phyloP scores from a whole-genome alignment of 1,284 basidiomycete genomes.

The Ustilago nuda region DNA sequence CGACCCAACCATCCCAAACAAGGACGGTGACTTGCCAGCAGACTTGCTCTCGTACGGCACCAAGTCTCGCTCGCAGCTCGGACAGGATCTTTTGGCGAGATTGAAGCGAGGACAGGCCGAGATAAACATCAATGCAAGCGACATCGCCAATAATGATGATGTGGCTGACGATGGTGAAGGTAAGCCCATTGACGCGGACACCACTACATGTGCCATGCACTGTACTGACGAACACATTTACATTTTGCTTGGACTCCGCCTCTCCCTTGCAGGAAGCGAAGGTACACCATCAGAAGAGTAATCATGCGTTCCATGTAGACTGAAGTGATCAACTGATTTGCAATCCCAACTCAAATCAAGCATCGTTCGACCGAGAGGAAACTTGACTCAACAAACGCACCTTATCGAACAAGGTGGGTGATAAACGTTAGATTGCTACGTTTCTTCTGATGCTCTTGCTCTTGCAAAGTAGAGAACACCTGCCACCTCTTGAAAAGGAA shows the following conservation, averaged over 20 bases:
- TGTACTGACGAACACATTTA: background rate
- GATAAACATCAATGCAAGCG: constrained; percentile 44
- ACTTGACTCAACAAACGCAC: background rate
- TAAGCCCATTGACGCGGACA: constrained; percentile 7
- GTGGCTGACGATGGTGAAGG: constrained; percentile 41
- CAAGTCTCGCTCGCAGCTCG: constrained; percentile 46
- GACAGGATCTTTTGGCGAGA: constrained; percentile 52
- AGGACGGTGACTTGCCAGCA: constrained; percentile 60
- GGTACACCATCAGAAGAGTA: constrained; percentile 51
- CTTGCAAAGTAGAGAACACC: background rate
- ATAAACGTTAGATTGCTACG: background rate
- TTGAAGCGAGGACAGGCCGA: constrained; percentile 54
- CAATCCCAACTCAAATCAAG: background rate
- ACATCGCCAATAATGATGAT: constrained; percentile 54
- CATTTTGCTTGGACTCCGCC: background rate
- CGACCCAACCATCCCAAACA: constrained; percentile 57
- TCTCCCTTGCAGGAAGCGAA: constrained; percentile 34
- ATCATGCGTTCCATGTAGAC: background rate
- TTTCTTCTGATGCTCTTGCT: background rate
- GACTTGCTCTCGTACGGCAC: constrained; percentile 55
- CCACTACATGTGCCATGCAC: background rate
- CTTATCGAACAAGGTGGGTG: background rate
- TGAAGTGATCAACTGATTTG: background rate
- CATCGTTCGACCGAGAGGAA: too few relatives aligned
- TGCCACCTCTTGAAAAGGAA: too few relatives aligned